Evolutionary conservation across 108 stramenopile genomes (phyloP).

Genomic region (Cyclotella distinguenda): DNA sequence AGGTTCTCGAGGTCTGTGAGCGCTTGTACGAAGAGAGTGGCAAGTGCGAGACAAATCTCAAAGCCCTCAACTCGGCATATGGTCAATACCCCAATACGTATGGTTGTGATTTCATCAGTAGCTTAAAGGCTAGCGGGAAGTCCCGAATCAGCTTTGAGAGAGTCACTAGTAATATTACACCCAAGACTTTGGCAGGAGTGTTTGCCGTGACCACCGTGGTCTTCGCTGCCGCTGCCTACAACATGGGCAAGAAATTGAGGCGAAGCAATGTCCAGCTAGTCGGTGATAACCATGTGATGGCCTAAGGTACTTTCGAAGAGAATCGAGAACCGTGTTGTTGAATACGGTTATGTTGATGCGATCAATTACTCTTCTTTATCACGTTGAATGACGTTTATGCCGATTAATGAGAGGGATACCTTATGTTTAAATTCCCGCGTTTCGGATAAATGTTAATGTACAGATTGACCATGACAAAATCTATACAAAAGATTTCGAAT

Average conservation of each 20-base stretch:
- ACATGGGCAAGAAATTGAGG: conserved; percentile 71
- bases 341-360: too few species aligned
- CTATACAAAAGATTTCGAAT: too few species aligned
- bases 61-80: conserved; percentile 11
- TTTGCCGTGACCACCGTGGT: conserved; percentile 63
- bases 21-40: conserved; percentile 59
- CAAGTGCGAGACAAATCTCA: conserved; percentile 71
- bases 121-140: conserved; percentile 36
- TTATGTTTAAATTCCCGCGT: too few species aligned
- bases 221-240: conserved; percentile 64
- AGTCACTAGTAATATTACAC: conserved; percentile 1
- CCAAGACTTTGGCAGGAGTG: conserved; percentile 41
- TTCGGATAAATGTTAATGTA: too few species aligned
- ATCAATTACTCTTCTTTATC: too few species aligned
- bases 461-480: too few species aligned
- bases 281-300: conserved; percentile 2
- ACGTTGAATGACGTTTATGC: too few species aligned
- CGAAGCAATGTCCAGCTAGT: conserved; percentile 47
- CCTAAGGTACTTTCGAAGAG: too few species aligned
- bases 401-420: too few species aligned
- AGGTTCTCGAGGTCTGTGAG: conserved; percentile 63
- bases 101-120: conserved; percentile 68
- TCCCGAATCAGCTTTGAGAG: background rate
- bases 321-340: too few species aligned
- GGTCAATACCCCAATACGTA: conserved; percentile 51